These are phyloP conservation scores for Verticillium zaregamsianum DNA, from an alignment of 2,329 filamentous ascomycete genomes.

Conservation along the genomic window DNA sequence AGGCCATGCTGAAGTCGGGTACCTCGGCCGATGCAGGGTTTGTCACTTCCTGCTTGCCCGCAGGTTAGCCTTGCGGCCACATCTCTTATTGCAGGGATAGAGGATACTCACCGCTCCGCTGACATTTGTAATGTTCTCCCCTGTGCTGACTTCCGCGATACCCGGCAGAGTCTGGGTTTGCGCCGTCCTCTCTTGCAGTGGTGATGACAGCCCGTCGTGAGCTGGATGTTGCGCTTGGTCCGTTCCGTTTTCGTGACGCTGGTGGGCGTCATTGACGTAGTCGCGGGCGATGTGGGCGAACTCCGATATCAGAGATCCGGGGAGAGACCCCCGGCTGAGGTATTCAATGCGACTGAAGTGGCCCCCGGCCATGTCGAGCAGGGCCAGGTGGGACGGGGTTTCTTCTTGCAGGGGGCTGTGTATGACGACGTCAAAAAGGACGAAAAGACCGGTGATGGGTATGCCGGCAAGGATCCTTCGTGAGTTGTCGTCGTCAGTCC, in stretches of 20 bases:
- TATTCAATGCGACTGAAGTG: conserved; percentile 39
- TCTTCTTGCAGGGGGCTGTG: conserved; percentile 18
- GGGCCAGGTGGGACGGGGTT: conserved; percentile 28
- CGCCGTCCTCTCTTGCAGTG: background rate
- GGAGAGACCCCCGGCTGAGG: conserved; percentile 29
- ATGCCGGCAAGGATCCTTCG: conserved; percentile 27
- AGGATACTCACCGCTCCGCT: background rate
- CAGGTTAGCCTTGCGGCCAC: background rate
- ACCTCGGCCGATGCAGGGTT: background rate
- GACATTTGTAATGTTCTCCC: background rate
- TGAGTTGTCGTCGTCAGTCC: background rate
- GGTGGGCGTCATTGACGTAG: conserved; percentile 23
- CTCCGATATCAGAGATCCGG: conserved; percentile 29
- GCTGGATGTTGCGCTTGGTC: background rate
- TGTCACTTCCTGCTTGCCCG: background rate
- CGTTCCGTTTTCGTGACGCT: background rate
- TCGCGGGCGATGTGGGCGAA: conserved; percentile 37
- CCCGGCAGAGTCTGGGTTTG: background rate
- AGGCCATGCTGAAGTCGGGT: background rate
- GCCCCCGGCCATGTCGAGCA: conserved; percentile 35
- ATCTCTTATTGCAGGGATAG: background rate
- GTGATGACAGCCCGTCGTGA: background rate
- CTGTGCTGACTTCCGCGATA: background rate
- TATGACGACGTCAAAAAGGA: conserved; percentile 36
- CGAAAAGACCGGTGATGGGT: conserved; percentile 31